Conservation (phyloP, 495 filamentous ascomycete species). For the Ramalina peruviana region DNA sequence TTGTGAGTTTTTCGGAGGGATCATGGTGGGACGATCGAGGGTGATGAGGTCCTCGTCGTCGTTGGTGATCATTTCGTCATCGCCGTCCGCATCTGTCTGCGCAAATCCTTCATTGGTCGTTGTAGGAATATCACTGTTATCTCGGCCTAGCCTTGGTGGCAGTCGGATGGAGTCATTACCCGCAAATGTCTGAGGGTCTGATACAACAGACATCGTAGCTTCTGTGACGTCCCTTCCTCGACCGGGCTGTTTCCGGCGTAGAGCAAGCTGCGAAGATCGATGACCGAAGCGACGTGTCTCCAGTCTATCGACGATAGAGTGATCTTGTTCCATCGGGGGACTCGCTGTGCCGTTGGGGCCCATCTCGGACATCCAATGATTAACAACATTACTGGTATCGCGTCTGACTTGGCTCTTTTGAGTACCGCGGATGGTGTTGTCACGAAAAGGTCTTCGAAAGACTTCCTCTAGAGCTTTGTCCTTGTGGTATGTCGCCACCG, state of each 20-base stretch:
- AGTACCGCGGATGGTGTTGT: conserved; percentile 29
- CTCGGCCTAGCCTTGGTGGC: neutral
- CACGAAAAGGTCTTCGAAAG: conserved; percentile 50
- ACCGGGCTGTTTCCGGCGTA: conserved; percentile 21
- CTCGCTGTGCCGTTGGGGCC: conserved; percentile 47
- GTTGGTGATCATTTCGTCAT: conserved; percentile 79
- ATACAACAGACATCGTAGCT: conserved; percentile 36
- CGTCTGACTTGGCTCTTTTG: conserved; percentile 42
- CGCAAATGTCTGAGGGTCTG: conserved; percentile 42
- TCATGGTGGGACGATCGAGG: conserved; percentile 18
- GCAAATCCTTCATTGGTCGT: conserved; percentile 23
- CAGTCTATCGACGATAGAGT: conserved; percentile 40
- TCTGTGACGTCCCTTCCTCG: conserved; percentile 36
- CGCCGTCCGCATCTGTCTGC: conserved; percentile 69
- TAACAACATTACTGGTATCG: conserved; percentile 61
- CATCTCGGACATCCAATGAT: conserved; percentile 72
- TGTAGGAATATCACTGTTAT: conserved; percentile 7
- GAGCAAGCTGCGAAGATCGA: conserved; percentile 16
- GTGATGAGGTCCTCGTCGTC: conserved; percentile 43
- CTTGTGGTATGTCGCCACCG: conserved; percentile 70
- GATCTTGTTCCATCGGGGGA: conserved; percentile 49
- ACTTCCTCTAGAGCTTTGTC: conserved; percentile 87
- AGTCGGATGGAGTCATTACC: conserved; percentile 1
- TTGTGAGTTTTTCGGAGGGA: conserved; percentile 6
- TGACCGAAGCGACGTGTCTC: conserved; percentile 30